These are phyloP conservation scores for Osmanthus fragrans DNA, from an alignment of 257 asterid genomes.

Conservation along the genomic window DNA sequence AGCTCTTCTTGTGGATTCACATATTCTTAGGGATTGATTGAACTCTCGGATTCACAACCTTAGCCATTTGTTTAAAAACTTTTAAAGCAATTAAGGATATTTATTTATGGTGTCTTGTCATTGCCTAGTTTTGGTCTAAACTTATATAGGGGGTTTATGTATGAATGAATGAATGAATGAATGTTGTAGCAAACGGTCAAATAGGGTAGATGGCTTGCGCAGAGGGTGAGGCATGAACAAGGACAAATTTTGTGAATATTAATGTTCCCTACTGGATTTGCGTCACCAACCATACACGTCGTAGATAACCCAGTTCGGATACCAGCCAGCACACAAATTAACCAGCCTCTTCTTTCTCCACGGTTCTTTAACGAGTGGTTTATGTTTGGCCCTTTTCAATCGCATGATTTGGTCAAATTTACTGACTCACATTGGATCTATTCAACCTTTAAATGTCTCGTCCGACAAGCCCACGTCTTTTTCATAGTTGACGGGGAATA, in stretches of 20 bases:
- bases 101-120: neutral
- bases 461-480: too few species aligned
- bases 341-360: neutral
- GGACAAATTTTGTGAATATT: neutral
- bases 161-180: too few species aligned
- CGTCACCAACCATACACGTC: neutral
- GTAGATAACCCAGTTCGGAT: neutral
- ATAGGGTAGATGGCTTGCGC: neutral
- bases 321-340: too few species aligned
- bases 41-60: conserved; percentile 36
- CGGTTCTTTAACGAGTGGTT: too few species aligned
- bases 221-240: neutral
- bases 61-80: conserved; percentile 13
- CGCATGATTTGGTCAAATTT: too few species aligned
- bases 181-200: too few species aligned
- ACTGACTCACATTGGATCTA: too few species aligned
- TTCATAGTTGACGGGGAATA: too few species aligned
- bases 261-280: neutral
- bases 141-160: too few species aligned
- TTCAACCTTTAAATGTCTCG: too few species aligned
- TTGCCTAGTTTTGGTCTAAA: neutral
- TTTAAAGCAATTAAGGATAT: neutral
- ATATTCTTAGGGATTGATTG: conserved; percentile 69
- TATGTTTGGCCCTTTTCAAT: too few species aligned
- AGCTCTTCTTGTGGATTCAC: conserved; percentile 69